Base-by-base conservation (phyloP, 176 grass and related monocot genomes). In the Bolboschoenus planiculmis region DNA sequence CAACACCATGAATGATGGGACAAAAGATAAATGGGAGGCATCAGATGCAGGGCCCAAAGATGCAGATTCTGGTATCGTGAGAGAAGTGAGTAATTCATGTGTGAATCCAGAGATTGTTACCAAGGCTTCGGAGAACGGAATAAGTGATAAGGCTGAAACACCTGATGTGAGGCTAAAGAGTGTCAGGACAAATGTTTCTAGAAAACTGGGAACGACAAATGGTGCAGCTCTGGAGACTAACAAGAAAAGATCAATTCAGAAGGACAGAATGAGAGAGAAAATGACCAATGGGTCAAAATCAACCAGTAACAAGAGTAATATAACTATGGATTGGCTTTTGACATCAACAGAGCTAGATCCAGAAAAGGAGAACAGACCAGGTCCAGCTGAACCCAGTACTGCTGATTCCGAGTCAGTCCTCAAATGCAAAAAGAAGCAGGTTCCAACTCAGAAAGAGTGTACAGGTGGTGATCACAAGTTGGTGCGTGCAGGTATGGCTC, bases 341-440 rank as follows among this genome's bases (percentile, higher is more conserved):
- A 81, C 20, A 81, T 78, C 47, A 27, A 88, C 30, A 37, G 53
- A 79, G n/a, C 78, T 81, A 78, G 85, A 89, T 55, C 76, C 83
- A 72, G 90, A 85, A 86, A 92, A 94, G 65, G 94, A 94, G 64
- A 94, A 93, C 71, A 88, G 6, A 7, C 83, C 86, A 53, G 77
- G 62, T n/a, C 15, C n/a, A 84, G 59, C 15, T 68, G 44, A 68
- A 78, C 50, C 84, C 10, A 78, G 30, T 55, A 56, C 5, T 50
- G 27, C 53, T 80, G 62, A 59, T 73, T 44, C 14, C 26, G 83
- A 72, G 39, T 21, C 84, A 78, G 33, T 44, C 44, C 64, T 63
- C 37, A 82, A 78, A 58, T 44, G 37, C 71, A 79, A 85, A 30
- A 48, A 50, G 55, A 72, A 85, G 83, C 31, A 42, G 42, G 39